Evolutionary conservation across 176 grass and related monocot genomes (phyloP), one percentile per base, ranked within the genome.

Genomic region (Chloris gayana): DNA sequence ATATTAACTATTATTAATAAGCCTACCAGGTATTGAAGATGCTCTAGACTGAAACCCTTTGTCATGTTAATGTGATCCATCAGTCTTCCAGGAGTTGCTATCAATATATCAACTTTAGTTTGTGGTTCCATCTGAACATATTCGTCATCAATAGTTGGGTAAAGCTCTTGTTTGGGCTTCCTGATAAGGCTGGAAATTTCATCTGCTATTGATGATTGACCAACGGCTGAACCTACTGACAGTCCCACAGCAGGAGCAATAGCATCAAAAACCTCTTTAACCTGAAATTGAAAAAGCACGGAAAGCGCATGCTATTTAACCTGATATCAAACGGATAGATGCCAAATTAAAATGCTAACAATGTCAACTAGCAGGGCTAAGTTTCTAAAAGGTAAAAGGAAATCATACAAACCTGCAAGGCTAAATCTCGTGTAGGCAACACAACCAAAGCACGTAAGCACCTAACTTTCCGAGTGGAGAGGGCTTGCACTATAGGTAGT

Each of bases 51-150:
- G 83, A 98, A 98, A 91, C 92, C 95, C 39, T 95, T 91, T 42
- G 95, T 95, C 95, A 93, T 93, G 68, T 92, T 91, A 79, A 98
- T 89, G 80, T 98, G 92, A 79, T 95, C 96, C 92, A 98, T 95
- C 82, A 95, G 68, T 84, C 96, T 93, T 92, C 96, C 92, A 74
- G 92, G 96, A 69, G 96, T 95, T 58, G 92, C 92, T 41, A 98
- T 88, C 79, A 95, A 89, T 93, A 93, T 95, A 88, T 98, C 95
- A 37, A 98, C 84, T 81, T 91, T 76, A 83, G 88, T 95, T 61
- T 85, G 84, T 18, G 88, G 95, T 84, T 94, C 90, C 82, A 94
- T 88, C 80, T 89, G 85, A 22, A 80, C 61, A 76, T 86, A 89
- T 80, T 95, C 90, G 42, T 87, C 81, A 51, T 98, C 90, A 72